Base-by-base conservation (phyloP, 2,329 filamentous ascomycete genomes). In the Leptoxyphium fumago region DNA sequence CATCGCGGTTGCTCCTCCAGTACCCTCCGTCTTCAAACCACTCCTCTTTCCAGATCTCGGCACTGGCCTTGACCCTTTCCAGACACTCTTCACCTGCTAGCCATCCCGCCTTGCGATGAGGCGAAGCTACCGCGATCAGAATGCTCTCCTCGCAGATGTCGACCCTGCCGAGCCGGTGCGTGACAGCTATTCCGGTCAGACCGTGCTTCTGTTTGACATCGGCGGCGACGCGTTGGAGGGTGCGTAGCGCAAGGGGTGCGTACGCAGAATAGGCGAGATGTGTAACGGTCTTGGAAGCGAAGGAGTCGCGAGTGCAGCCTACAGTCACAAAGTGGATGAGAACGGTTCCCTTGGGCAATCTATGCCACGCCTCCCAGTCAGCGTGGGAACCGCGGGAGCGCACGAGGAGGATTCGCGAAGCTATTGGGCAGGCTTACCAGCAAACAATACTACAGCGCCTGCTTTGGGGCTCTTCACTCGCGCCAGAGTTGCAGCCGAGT, bases 41-140 rank as follows among this genome's bases (percentile, higher is more conserved):
- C 67, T 96, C 89, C 51, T 78, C 70, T 67, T 95, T 95, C 89
- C 89, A 95, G 38, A 98, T 80, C 68, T 98, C 91, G n/a, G 85
- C 85, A 51, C 73, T 78, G 44, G 75, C 76, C 68, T 96, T 98
- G 58, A 84, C 86, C 60, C 77, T 69, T 67, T 96, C 89, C 46
- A 96, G 66, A 29, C 87, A 83, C 65, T 93, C 85, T 67, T 96
- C 89, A 0, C 84, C 89, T 0, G 83, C 89, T 54, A 69, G 67
- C 89, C 89, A 98, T 5, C 85, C 88, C 11, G 82, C 84, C 53
- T 82, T 75, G 7, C 91, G 72, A 66, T 96, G 91, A 30, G 83
- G 78, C 26, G 84, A 74, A 38, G 84, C 87, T 3, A 95, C 83
- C 1, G 85, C 84, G 54, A 96, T 87, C 44, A 93, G 67, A 48